Conservation (phyloP, 116 monocot species). For the Trichopus zeylanicus region DNA sequence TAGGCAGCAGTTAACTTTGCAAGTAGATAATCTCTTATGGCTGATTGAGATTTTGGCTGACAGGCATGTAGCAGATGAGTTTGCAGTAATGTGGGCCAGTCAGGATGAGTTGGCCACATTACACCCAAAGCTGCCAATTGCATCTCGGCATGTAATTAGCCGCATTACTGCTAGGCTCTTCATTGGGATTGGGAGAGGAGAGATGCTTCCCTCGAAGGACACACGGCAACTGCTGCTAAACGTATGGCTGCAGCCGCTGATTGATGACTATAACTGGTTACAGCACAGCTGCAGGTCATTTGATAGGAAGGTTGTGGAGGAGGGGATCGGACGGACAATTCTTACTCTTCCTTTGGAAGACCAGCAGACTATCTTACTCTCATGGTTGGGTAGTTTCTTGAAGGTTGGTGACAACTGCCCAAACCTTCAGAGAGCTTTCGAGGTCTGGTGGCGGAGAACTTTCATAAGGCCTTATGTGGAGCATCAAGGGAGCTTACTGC, state of each 20-base stretch:
- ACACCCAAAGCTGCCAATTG: slow-evolving; percentile 57
- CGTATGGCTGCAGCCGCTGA: slow-evolving; percentile 86
- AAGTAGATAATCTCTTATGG: slow-evolving; percentile 88
- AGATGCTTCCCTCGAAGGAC: slow-evolving; percentile 86
- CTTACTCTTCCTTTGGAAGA: slow-evolving; percentile 93
- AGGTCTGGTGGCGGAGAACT: slow-evolving; percentile 99
- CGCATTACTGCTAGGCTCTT: slow-evolving; percentile 84
- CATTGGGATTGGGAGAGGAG: slow-evolving; percentile 89
- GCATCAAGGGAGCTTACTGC: slow-evolving; percentile 31
- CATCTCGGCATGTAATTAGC: slow-evolving; percentile 73
- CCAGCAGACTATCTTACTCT: slow-evolving; percentile 82
- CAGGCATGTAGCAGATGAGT: slow-evolving; percentile 68
- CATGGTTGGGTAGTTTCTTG: slow-evolving; percentile 90
- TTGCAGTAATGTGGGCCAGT: slow-evolving; percentile 57
- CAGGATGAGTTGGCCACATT: slow-evolving; percentile 62
- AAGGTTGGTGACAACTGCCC: slow-evolving; percentile 93
- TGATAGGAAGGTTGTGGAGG: slow-evolving; percentile 86
- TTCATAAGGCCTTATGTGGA: slow-evolving; percentile 86
- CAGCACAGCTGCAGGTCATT: slow-evolving; percentile 88
- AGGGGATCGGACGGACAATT: slow-evolving; percentile 93
- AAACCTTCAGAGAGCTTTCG: slow-evolving; percentile 94
- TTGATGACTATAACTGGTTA: slow-evolving; percentile 90
- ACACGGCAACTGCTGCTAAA: slow-evolving; percentile 54
- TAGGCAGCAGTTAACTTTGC: slow-evolving; percentile 46
- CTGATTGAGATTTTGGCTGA: slow-evolving; percentile 75